Conservation (phyloP, 768 basidiomycete species). For the Leccinum fibrillosum region DNA sequence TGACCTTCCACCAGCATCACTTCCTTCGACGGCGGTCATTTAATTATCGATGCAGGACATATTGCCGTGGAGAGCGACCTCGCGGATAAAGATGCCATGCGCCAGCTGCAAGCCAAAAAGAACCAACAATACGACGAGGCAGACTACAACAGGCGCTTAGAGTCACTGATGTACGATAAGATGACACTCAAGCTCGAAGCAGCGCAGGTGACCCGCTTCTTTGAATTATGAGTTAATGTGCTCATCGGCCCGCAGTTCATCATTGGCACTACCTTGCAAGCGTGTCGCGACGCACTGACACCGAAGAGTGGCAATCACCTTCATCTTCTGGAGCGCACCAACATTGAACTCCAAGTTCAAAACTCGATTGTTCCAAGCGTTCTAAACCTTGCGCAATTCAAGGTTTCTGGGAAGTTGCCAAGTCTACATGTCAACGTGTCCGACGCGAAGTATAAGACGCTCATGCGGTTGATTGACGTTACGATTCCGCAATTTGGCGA, state of each 20-base stretch:
- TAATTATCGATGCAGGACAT: constrained; percentile 95
- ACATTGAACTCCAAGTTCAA: constrained; percentile 83
- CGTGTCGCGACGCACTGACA: constrained; percentile 77
- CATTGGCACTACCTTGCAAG: constrained; percentile 77
- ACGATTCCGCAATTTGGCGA: constrained; percentile 80
- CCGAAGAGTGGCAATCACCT: constrained; percentile 55
- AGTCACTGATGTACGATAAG: constrained; percentile 95
- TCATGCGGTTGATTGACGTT: constrained; percentile 92
- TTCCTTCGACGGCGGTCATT: constrained; percentile 71
- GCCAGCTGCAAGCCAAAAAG: constrained; percentile 77
- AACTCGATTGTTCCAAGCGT: constrained; percentile 89
- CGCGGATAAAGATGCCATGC: constrained; percentile 76
- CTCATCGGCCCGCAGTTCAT: constrained; percentile 59
- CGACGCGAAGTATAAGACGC: constrained; percentile 83
- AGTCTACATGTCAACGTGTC: constrained; percentile 87
- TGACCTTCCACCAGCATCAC: constrained; percentile 56
- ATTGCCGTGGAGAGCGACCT: constrained; percentile 91
- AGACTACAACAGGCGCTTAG: constrained; percentile 73
- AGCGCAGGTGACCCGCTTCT: constrained; percentile 67
- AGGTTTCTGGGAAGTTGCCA: constrained; percentile 85
- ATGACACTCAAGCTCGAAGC: constrained; percentile 77
- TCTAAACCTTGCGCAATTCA: constrained; percentile 81
- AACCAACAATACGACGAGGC: constrained; percentile 82
- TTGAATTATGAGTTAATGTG: background rate
- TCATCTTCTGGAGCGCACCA: constrained; percentile 90